Evolutionary conservation across 2,329 filamentous ascomycete genomes (phyloP), one percentile per base, ranked within the genome.

Genomic region (Aspergillus clavatus): DNA sequence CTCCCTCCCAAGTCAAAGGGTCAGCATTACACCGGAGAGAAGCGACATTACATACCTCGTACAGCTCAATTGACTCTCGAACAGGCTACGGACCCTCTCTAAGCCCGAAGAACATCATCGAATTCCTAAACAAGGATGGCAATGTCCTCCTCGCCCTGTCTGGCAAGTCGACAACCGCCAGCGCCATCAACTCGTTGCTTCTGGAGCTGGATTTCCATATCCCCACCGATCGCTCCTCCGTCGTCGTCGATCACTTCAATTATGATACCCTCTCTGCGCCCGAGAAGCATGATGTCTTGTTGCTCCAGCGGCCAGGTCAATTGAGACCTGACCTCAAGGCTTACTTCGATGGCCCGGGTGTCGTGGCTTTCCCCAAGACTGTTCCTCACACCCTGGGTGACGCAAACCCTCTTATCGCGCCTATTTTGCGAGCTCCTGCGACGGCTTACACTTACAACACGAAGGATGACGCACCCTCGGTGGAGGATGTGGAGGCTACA

Each of bases 231-330:
- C 87, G 90, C 61, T 88, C 85, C 45, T 83, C 87, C 46, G 75
- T 91, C 46, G 85, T 95, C 5, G 84, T 97, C 50, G 93, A 97
- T 71, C 93, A 98, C 75, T 96, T 97, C 81, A 86, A 88, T 73
- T 93, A 93, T 72, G 91, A 97, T 62, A 76, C 79, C 45, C 57
- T 79, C 24, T 88, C 85, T 31, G 85, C 91, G 4, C 63, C 82
- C 40, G 89, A 96, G 53, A 80, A 83, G 62, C 93, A 98, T 70
- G 89, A 97, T 70, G 87, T 95, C 23, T 76, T 98, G 36, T 77
- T 96, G 23, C 72, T 96, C 41, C 80, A 86, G 35, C 76, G 81
- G 27, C 87, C 89, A 3, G 72, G 74, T 47, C 71, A 79, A 40
- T 67, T 85, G 50, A 84, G 86, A 56, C 62, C 80, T 19, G 87